These are phyloP conservation scores for Eimeria nieschulzi DNA, from an alignment of 169 alveolate species.

Conservation along the genomic window DNA sequence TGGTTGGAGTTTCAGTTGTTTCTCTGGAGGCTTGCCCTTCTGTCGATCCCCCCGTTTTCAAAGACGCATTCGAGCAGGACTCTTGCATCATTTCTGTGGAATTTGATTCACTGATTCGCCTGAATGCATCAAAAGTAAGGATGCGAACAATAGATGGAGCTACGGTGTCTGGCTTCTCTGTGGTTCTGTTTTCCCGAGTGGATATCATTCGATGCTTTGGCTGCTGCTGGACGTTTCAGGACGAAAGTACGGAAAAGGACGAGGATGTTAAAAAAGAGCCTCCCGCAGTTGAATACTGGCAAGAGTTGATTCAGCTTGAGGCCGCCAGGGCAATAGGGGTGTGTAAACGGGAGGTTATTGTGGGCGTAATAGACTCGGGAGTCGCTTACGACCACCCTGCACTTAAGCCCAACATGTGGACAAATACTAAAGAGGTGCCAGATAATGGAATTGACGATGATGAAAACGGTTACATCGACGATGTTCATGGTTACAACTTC, in stretches of 20 bases:
- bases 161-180: not conserved
- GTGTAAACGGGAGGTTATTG: conserved; percentile 63
- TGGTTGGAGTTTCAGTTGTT: conserved; percentile 32
- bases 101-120: not conserved
- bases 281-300: conserved; percentile 7
- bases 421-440: conserved; percentile 77
- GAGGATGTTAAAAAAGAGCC: not conserved
- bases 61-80: conserved; percentile 5
- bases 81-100: conserved; percentile 49
- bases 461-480: conserved; percentile 81
- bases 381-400: conserved; percentile 81
- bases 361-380: conserved; percentile 84
- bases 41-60: not conserved
- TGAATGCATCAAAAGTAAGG: not conserved
- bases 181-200: not conserved
- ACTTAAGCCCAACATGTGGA: conserved; percentile 78
- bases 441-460: conserved; percentile 83
- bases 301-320: not conserved
- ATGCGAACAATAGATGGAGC: not conserved
- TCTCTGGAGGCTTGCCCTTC: not conserved
- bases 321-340: not conserved
- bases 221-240: not conserved
- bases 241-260: not conserved
- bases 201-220: not conserved
- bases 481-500: conserved; percentile 82